Base-by-base conservation (phyloP, 768 basidiomycete species). In the Mycena filopes region DNA sequence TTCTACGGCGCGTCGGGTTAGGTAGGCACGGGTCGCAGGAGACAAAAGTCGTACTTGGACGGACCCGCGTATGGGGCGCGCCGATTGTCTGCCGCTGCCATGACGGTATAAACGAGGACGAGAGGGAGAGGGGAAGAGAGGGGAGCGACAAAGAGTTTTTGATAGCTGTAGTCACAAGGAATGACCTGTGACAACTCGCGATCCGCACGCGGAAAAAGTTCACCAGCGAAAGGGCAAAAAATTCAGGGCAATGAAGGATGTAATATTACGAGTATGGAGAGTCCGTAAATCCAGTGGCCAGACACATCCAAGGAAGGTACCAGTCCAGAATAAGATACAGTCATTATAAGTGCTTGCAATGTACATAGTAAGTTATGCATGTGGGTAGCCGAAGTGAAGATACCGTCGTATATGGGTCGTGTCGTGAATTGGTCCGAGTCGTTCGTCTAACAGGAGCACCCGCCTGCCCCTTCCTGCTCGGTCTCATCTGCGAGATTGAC, bases 301-400 rank as follows among this genome's bases (percentile, higher is more conserved):
- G n/a, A n/a, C n/a, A n/a, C n/a, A n/a, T n/a, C n/a, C n/a, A n/a
- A n/a, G n/a, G n/a, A n/a, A n/a, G n/a, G n/a, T n/a, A n/a, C n/a
- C 9, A 48, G 26, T 47, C 46, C 33, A 21, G 43, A 29, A 29
- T 55, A 48, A 26, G 21, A 62, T 62, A 53, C 49, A 33, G 16
- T 48, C 41, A 66, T 66, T 60, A n/a, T n/a, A 62, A 46, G 65
- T 66, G 65, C 65, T 61, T 55, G 59, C 18, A 67, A 65, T 61
- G 58, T 66, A 68, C 59, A 71, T 68, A n/a, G n/a, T n/a, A 47
- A 68, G 55, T 36, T 60, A 68, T 62, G 58, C 55, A 62, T 57
- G 61, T 36, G 50, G 53, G 55, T 58, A 47, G 51, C 1, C n/a
- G 9, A 46, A 40, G 56, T 54, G 64, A 54, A 55, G 56, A 41